Conservation (phyloP, 2,329 filamentous ascomycete species). For the Beauveria bassiana region DNA sequence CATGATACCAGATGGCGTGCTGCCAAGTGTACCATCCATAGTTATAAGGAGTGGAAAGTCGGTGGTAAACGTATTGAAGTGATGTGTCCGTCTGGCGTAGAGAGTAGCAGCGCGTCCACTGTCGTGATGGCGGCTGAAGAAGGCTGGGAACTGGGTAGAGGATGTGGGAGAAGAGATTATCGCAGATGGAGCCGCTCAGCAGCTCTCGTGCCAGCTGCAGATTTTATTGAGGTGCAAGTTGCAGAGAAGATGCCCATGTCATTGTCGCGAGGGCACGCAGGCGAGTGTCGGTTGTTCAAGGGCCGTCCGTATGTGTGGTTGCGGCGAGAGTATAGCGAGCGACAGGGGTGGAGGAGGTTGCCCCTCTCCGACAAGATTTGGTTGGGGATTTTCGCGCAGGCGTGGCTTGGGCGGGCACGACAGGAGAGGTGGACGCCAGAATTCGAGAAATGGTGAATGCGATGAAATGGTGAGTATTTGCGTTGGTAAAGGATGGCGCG, state of each 20-base stretch:
- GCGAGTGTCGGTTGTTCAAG: background rate
- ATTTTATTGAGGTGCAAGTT: conserved; percentile 2
- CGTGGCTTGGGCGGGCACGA: background rate
- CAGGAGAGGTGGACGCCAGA: background rate
- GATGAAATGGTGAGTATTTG: background rate
- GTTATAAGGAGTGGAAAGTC: conserved; percentile 10
- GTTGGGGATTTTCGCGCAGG: conserved; percentile 7
- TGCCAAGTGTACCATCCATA: conserved; percentile 57
- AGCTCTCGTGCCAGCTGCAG: conserved; percentile 9
- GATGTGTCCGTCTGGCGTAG: background rate
- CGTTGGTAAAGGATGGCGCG: background rate
- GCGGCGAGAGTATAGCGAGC: background rate
- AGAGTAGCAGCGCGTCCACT: conserved; percentile 9
- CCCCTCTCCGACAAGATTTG: conserved; percentile 1
- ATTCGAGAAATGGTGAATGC: background rate
- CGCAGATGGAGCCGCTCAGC: conserved; percentile 4
- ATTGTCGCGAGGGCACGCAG: conserved; percentile 11
- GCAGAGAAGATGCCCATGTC: conserved; percentile 6
- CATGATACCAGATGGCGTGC: conserved; percentile 59
- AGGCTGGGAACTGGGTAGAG: background rate
- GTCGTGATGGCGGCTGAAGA: conserved; percentile 8
- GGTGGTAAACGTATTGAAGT: background rate
- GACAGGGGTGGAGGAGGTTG: background rate
- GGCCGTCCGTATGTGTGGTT: background rate
- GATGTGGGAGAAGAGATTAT: background rate